phyloP scores from a whole-genome alignment of 768 basidiomycete genomes.

The Suillus brevipes region DNA sequence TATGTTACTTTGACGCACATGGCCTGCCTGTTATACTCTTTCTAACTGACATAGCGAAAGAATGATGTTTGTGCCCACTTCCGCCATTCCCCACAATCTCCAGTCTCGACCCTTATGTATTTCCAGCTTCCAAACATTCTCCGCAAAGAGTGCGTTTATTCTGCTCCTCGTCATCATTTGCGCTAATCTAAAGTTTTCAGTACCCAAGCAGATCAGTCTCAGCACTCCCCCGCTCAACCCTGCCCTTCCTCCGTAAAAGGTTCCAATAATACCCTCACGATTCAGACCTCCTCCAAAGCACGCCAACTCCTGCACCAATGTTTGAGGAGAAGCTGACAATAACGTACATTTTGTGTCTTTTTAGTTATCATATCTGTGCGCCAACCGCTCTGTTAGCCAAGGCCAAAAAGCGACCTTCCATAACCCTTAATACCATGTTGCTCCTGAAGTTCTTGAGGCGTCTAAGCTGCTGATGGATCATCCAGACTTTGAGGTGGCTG shows the following conservation, averaged over 20 bases:
- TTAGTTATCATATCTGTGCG: neutral
- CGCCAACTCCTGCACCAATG: constrained; percentile 35
- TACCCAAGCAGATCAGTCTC: constrained; percentile 69
- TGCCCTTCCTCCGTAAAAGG: constrained; percentile 60
- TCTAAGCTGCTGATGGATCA: constrained; percentile 59
- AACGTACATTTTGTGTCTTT: constrained; percentile 66
- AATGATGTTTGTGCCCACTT: no score
- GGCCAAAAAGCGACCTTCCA: constrained; percentile 61
- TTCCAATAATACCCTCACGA: constrained; percentile 45
- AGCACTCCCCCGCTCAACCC: constrained; percentile 64
- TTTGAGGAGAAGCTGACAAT: constrained; percentile 59
- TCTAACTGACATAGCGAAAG: no score
- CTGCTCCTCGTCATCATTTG: neutral
- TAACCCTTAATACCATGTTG: constrained; percentile 61
- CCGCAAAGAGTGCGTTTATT: constrained; percentile 55
- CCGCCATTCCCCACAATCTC: no score
- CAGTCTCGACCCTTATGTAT: no score
- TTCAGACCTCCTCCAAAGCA: constrained; percentile 45
- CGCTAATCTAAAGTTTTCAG: constrained; percentile 37
- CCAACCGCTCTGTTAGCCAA: constrained; percentile 46
- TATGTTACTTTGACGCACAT: neutral
- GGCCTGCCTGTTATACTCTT: no score
- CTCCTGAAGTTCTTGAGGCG: constrained; percentile 39
- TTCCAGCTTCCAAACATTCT: no score
- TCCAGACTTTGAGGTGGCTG: constrained; percentile 67